Evolutionary conservation across 2,329 filamentous ascomycete species (phyloP), one percentile per base, ranked within the genome.

Genomic region (Paecilomyces formosus): DNA sequence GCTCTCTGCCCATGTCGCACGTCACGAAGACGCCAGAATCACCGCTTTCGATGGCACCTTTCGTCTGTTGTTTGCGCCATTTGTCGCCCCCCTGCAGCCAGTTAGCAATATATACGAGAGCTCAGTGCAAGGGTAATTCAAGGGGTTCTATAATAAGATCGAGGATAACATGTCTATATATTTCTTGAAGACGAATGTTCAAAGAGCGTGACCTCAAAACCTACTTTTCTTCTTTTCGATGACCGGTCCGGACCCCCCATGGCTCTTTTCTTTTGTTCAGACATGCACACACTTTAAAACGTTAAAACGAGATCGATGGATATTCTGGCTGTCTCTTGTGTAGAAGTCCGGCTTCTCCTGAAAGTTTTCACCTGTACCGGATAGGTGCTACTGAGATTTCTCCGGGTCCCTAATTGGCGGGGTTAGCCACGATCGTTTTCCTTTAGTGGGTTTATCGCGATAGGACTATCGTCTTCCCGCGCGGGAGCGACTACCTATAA

Each of bases 21-120:
- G 85, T 86, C 50, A 83, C 81, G 76, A 85, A 86, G 28, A 87
- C 84, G 11, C 85, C 85, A 55, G 78, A 77, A 65, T 87, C 84
- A 15, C 84, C 85, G 56, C 63, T 67, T 58, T 78, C 74, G 55
- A 79, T 67, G 24, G 57, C 62, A 35, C 61, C 60, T 30, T 45
- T 31, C 59, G 53, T 58, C 55, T 67, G 63, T 18, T 66, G 62
- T 57, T 74, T 66, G 33, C 62, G 66, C 64, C 69, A 74, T 62
- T 67, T 70, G 54, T 61, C 62, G 13, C 62, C 66, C 55, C 67
- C 67, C 70, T 74, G 53, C n/a, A 31, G 13, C 15, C 24, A 30
- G 39, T 56, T 45, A 56, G 45, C 28, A 8, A 39, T 54, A 62
- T 30, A 28, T 54, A 33, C 15, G 31, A 59, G 55, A 61, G 63